Percentiles rank a stretch among this genome's conserved stretches.
phyloP scores from a whole-genome alignment of 176 grass and related monocot genomes.

The Hordeum marinum region DNA sequence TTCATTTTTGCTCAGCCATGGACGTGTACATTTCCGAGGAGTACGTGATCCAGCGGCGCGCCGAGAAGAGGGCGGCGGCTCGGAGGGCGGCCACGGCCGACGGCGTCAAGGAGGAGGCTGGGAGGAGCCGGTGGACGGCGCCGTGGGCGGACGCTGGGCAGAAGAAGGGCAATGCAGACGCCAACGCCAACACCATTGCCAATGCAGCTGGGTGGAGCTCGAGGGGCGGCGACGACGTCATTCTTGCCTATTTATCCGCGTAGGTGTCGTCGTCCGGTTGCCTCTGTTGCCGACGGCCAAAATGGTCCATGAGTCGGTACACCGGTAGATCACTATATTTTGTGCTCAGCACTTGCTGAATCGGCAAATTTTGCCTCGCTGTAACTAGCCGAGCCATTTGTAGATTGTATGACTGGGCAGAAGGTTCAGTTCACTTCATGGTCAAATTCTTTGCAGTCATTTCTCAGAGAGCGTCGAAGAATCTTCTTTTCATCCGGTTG shows the following conservation, averaged over 20 bases:
- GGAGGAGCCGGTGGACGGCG: slow-evolving; percentile 15
- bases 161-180: neutral
- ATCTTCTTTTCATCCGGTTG: neutral
- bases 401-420: neutral
- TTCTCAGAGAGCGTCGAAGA: neutral
- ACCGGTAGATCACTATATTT: neutral
- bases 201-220: neutral
- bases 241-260: slow-evolving; percentile 36
- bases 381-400: neutral
- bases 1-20: slow-evolving; percentile 21
- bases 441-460: neutral
- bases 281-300: neutral
- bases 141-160: neutral
- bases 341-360: neutral
- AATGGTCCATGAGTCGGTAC: neutral
- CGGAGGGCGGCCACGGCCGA: neutral
- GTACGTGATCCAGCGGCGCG: slow-evolving; percentile 53
- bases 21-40: slow-evolving; percentile 89
- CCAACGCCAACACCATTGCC: neutral
- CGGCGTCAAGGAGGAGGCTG: neutral
- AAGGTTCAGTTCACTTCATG: neutral
- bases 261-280: neutral
- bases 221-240: neutral
- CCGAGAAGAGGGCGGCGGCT: slow-evolving; percentile 43
- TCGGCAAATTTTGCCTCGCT: neutral